Conservation (phyloP, 306 rosid species). For the Vigna radiata region DNA sequence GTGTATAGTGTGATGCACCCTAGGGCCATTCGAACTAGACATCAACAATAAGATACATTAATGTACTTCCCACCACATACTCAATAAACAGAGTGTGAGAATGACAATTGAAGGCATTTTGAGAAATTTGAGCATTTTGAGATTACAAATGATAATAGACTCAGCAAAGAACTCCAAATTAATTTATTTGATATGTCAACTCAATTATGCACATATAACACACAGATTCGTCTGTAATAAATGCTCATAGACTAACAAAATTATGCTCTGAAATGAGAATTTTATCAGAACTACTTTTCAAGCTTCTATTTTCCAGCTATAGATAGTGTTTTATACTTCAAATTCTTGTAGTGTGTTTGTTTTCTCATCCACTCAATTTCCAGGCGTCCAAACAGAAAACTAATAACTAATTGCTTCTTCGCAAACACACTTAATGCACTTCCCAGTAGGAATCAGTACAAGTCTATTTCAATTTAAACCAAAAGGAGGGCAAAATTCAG, state of each 20-base stretch:
- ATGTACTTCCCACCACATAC: conserved; percentile 16
- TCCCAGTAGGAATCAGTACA: not conserved
- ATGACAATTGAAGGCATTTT: conserved; percentile 9
- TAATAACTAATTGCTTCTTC: not conserved
- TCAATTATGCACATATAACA: conserved; percentile 14
- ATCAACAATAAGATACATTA: conserved; percentile 38
- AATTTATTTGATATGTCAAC: conserved; percentile 9
- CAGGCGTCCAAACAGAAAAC: not conserved
- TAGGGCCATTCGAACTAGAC: conserved; percentile 79
- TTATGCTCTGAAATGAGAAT: not conserved
- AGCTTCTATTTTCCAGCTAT: not conserved
- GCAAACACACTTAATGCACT: not conserved
- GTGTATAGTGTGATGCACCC: conserved; percentile 72
- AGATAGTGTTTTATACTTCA: conserved; percentile 11
- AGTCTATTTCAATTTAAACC: conserved; percentile 1
- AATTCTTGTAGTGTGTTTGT: not conserved
- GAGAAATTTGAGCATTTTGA: conserved; percentile 21
- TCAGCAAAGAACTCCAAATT: conserved; percentile 8
- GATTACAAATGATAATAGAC: not conserved
- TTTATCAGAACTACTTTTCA: not conserved
- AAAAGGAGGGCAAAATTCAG: not conserved
- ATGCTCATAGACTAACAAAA: conserved; percentile 1
- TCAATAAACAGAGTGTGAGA: conserved; percentile 2
- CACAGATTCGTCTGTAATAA: not conserved
- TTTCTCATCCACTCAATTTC: not conserved